These are phyloP conservation scores for Podaxis carcinomalis DNA, from an alignment of 768 basidiomycete genomes.

Conservation along the genomic window DNA sequence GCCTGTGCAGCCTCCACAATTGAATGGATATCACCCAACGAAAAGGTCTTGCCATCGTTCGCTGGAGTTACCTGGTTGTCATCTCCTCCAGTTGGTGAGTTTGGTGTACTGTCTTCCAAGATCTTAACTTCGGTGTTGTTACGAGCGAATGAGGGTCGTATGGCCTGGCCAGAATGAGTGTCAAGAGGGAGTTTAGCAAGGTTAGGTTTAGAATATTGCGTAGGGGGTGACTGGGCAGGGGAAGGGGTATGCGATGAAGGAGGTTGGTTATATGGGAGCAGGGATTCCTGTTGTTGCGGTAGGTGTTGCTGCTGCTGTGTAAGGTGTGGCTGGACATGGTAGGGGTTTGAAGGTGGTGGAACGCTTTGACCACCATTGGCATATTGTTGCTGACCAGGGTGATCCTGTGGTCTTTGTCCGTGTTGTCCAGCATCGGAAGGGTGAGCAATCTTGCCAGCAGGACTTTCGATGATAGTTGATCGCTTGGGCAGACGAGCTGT, in stretches of 20 bases:
- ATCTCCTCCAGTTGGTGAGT: constrained; percentile 56
- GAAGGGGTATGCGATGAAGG: constrained; percentile 20
- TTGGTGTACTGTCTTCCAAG: constrained; percentile 74
- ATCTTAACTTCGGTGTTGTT: constrained; percentile 88
- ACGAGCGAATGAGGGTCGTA: constrained; percentile 68
- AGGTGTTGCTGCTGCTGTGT: constrained; percentile 20
- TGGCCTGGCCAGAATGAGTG: constrained; percentile 38
- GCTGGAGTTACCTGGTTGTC: constrained; percentile 27
- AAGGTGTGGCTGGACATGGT: constrained; percentile 10
- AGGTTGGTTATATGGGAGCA: constrained; percentile 20
- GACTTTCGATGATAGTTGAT: constrained; percentile 94
- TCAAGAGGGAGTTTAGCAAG: constrained; percentile 38
- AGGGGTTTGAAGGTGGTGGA: not conserved
- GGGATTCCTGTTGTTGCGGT: constrained; percentile 17
- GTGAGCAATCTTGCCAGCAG: constrained; percentile 82
- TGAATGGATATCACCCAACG: constrained; percentile 91
- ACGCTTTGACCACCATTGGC: not conserved
- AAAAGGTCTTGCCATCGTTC: constrained; percentile 35
- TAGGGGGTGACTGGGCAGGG: constrained; percentile 30
- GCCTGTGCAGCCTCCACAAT: constrained; percentile 91
- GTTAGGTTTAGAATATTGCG: constrained; percentile 33
- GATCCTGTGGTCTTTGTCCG: constrained; percentile 7
- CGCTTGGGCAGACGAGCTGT: constrained; percentile 90
- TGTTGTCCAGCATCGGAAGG: constrained; percentile 45
- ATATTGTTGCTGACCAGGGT: constrained; percentile 1